These are phyloP conservation scores for Tricholoma flavovirens DNA, from an alignment of 768 basidiomycete genomes.

Conservation along the genomic window DNA sequence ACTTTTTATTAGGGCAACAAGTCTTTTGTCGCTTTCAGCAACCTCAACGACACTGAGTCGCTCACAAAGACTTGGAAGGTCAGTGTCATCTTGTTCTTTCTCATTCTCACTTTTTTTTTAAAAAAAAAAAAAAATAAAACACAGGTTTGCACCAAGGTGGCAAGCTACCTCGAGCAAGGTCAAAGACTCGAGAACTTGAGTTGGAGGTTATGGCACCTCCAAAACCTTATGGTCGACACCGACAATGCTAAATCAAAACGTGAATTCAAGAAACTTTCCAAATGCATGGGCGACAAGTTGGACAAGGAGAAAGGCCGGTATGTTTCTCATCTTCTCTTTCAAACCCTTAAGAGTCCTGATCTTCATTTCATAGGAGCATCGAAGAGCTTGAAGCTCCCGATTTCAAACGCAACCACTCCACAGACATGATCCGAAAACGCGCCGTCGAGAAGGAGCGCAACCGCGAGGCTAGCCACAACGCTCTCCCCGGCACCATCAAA, in stretches of 20 bases:
- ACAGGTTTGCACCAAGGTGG: constrained; percentile 87
- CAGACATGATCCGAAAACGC: constrained; percentile 74
- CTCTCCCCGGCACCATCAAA: constrained; percentile 67
- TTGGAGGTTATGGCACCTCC: constrained; percentile 91
- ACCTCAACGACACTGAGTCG: constrained; percentile 78
- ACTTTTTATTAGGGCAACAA: constrained; percentile 71
- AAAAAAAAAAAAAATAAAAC: too few species aligned
- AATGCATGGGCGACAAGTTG: constrained; percentile 85
- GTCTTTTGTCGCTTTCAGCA: constrained; percentile 90
- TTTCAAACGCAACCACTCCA: constrained; percentile 73
- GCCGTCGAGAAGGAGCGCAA: constrained; percentile 78
- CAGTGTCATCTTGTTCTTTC: constrained; percentile 10
- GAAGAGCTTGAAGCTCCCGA: constrained; percentile 81
- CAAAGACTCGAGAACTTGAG: constrained; percentile 88
- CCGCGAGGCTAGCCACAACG: constrained; percentile 61
- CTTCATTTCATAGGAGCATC: constrained; percentile 53
- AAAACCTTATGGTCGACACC: constrained; percentile 85
- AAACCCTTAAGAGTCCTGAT: constrained; percentile 28
- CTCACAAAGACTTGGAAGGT: constrained; percentile 92
- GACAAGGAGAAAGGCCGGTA: constrained; percentile 91
- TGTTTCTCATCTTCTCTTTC: constrained; percentile 24
- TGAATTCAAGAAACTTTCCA: constrained; percentile 86
- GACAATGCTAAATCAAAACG: constrained; percentile 87
- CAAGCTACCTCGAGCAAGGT: constrained; percentile 85
- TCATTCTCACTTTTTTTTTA: not conserved